phyloP scores from a whole-genome alignment of 164 flowering plant species.

The Cinnamomum chago region DNA sequence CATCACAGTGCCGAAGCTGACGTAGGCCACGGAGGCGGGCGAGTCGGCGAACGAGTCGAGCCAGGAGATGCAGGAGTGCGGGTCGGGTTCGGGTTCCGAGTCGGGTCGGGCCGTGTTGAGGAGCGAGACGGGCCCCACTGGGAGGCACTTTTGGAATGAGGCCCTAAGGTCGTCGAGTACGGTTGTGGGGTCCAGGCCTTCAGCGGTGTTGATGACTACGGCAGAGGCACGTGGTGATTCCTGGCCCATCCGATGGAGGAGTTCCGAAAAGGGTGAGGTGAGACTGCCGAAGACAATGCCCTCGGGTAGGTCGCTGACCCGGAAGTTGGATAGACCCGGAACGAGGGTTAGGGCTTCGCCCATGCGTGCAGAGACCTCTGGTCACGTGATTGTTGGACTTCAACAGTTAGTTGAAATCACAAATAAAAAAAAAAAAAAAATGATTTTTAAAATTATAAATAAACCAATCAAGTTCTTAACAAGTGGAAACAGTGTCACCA shows the following conservation, averaged over 20 bases:
- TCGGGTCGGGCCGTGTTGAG: conserved; percentile 1
- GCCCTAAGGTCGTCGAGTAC: conserved; percentile 23
- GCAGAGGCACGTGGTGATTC: conserved; percentile 31
- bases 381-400: too few species aligned
- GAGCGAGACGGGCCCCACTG: conserved; percentile 38
- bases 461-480: not conserved
- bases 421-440: not conserved
- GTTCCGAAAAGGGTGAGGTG: conserved; percentile 27
- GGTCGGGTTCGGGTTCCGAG: conserved; percentile 17
- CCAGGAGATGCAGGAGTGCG: conserved; percentile 39
- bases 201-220: conserved; percentile 38
- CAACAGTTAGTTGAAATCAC: too few species aligned
- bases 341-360: conserved; percentile 14
- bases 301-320: conserved; percentile 36
- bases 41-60: conserved; percentile 23
- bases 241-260: conserved; percentile 38
- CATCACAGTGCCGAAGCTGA: conserved; percentile 49
- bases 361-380: not conserved
- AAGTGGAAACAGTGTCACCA: too few species aligned
- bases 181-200: conserved; percentile 32
- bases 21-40: conserved; percentile 40
- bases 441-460: not conserved
- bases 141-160: conserved; percentile 25
- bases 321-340: conserved; percentile 31
- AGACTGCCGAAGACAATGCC: conserved; percentile 31